Evolutionary conservation across 352 stramenopile genomes (phyloP), one percentile per base, ranked within the genome.

Genomic region (Pythium vanterpoolii): DNA sequence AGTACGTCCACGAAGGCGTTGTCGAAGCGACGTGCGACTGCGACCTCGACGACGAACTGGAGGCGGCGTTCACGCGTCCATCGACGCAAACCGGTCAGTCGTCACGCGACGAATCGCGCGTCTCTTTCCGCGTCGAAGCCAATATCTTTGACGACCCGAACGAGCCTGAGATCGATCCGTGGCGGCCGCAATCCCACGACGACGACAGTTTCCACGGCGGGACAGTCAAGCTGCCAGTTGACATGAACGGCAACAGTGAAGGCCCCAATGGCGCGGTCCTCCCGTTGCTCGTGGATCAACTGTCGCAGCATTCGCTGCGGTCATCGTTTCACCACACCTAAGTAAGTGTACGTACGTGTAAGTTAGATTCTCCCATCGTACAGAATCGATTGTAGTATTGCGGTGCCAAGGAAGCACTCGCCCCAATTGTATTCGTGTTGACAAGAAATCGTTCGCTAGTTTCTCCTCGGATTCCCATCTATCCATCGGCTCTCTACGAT

Each of bases 11-110:
- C 26, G 66, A 77, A 31, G 76, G 76, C 5, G 49, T 62, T 16
- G 66, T 83, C 30, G 71, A 79, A 42, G 50, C 65, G 13, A 77
- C 74, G 28, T 89, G 79, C 51, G 68, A 68, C 38, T 89, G 79
- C 40, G 64, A 60, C 26, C 39, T 68, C 31, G 63, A 66, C 31
- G 52, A 63, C 9, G 45, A 62, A 18, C 31, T n/a, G n/a, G n/a
- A n/a, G n/a, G n/a, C n/a, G n/a, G n/a, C 31, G 31, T 47, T 59
- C 40, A 56, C 60, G 23, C 46, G 61, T 26, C 60, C 52, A 27
- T 61, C 52, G 6, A 62, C 46, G 18, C 58, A 38, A 14, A 61
- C 39, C 31, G 56, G 27, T n/a, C 56, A 60, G 38, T 66, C 54
- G 3, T 60, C 43, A 1, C 39, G 58, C 11, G 58, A 65, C 43